These are phyloP conservation scores for Theileria equi DNA, from an alignment of 169 alveolate genomes.

Conservation along the genomic window DNA sequence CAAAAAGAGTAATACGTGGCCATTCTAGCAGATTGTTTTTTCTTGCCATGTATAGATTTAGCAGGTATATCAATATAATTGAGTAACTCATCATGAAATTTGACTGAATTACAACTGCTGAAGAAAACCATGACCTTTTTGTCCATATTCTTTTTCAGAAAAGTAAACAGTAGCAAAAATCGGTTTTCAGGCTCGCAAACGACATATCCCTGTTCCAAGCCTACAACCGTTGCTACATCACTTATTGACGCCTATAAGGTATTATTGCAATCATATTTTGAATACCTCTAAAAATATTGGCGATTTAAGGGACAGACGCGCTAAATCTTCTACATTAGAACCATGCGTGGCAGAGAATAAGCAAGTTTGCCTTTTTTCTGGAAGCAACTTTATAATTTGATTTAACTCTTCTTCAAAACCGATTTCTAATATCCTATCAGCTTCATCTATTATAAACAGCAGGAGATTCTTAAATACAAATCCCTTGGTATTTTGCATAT, in stretches of 20 bases:
- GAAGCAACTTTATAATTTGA: slow-evolving; percentile 92
- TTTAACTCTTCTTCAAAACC: slow-evolving; percentile 99
- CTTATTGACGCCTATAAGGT: slow-evolving; percentile 20
- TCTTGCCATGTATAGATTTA: slow-evolving; percentile 94
- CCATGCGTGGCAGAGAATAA: slow-evolving; percentile 98
- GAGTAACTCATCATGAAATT: slow-evolving; percentile 95
- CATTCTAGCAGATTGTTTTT: slow-evolving; percentile 93
- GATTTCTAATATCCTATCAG: slow-evolving; percentile 95
- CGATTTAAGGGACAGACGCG: slow-evolving; percentile 91
- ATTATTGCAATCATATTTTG: not conserved
- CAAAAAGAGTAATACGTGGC: slow-evolving; percentile 94
- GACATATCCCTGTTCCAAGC: slow-evolving; percentile 97
- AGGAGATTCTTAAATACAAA: slow-evolving; percentile 92
- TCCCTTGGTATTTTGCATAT: slow-evolving; percentile 96
- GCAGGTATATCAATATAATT: slow-evolving; percentile 97
- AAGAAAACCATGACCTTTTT: slow-evolving; percentile 96
- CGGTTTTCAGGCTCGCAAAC: slow-evolving; percentile 94
- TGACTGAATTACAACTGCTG: slow-evolving; percentile 96
- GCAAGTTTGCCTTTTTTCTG: slow-evolving; percentile 95
- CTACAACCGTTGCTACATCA: slow-evolving; percentile 90
- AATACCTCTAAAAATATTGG: slow-evolving; percentile 92
- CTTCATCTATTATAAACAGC: slow-evolving; percentile 97
- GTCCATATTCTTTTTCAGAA: slow-evolving; percentile 91
- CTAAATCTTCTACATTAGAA: slow-evolving; percentile 93
- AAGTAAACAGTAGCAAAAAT: slow-evolving; percentile 92